Evolutionary conservation across 2,329 filamentous ascomycete genomes (phyloP), one percentile per base, ranked within the genome.

Genomic region (Fusarium sp.): DNA sequence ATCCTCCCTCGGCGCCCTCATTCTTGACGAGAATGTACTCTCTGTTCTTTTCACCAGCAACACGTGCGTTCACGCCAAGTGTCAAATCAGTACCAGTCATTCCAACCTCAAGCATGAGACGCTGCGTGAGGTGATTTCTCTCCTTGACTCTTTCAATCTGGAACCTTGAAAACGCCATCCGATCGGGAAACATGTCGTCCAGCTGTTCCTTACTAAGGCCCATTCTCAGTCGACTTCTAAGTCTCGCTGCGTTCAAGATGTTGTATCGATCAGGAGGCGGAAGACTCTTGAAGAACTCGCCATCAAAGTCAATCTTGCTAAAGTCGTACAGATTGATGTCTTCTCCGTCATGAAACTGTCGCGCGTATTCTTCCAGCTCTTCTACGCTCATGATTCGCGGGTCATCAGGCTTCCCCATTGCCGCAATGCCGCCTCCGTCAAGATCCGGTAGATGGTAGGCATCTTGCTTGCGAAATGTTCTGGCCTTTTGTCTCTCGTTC

Each of bases 11-110:
- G 1, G 93, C 93, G 0, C 93, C 93, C 46, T 96, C 93, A 73
- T 98, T 98, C 80, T 96, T 97, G 38, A 99, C 94, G 4, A 99
- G 83, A 11, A 99, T 94, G 75, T 99, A 99, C 78, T 99, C 96
- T 74, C 93, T 90, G 13, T 93, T 92, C 75, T 90, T 93, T 76
- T 99, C 96, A 54, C 96, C 89, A 13, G 91, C 91, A 70, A 97
- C 87, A 56, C 93, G 86, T 54, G 84, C 86, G 51, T 88, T 87
- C 2, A 86, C 86, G 7, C 87, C 84, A 59, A 93, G 86, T 23
- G 91, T 90, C 38, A 90, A 82, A 74, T 95, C 91, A 14, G 90
- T 87, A 16, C 88, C 90, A 18, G 90, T 90, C 92, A 97, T 96
- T 34, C 94, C 95, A 73, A 95, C 93, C 73, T 99, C 87, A 73